Evolutionary conservation across 2,329 filamentous ascomycete genomes (phyloP).

Genomic region (Phaeosphaeriaceae sp.): DNA sequence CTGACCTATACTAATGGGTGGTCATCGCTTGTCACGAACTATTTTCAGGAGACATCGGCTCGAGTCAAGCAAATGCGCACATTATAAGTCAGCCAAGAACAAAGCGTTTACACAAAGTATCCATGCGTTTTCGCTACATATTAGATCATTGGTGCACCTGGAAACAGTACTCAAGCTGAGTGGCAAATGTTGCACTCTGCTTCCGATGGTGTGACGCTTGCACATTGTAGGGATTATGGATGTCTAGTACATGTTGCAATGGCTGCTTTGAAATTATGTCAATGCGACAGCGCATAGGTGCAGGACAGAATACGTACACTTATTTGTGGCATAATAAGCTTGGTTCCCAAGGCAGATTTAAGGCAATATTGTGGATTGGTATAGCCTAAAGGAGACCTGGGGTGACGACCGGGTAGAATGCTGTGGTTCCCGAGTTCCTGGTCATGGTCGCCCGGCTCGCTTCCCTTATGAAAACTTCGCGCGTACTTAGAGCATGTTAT

Average conservation of each 20-base stretch:
- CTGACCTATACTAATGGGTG: constrained; percentile 2
- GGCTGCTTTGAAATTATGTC: constrained; percentile 29
- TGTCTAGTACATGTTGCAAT: constrained; percentile 14
- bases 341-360: no score
- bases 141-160: constrained; percentile 17
- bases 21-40: constrained; percentile 15
- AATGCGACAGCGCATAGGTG: constrained; percentile 28
- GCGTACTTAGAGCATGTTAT: no score
- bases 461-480: no score
- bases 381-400: no score
- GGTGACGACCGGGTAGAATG: no score
- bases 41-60: constrained; percentile 24
- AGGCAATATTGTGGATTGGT: no score
- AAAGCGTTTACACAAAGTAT: background rate
- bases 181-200: constrained; percentile 21
- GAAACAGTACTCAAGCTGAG: constrained; percentile 19
- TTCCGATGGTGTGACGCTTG: constrained; percentile 36
- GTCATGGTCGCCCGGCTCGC: no score
- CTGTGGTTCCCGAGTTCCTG: no score
- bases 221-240: constrained; percentile 30
- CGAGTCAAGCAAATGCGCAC: constrained; percentile 22
- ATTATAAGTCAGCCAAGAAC: constrained; percentile 7
- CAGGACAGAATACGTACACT: constrained; percentile 6
- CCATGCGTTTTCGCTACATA: constrained; percentile 26
- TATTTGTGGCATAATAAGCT: no score